A percentile compares a stretch with the other conserved stretches of the same genome.
Conservation (phyloP, 2,329 filamentous ascomycete genomes). For the Fusarium xylarioides region DNA sequence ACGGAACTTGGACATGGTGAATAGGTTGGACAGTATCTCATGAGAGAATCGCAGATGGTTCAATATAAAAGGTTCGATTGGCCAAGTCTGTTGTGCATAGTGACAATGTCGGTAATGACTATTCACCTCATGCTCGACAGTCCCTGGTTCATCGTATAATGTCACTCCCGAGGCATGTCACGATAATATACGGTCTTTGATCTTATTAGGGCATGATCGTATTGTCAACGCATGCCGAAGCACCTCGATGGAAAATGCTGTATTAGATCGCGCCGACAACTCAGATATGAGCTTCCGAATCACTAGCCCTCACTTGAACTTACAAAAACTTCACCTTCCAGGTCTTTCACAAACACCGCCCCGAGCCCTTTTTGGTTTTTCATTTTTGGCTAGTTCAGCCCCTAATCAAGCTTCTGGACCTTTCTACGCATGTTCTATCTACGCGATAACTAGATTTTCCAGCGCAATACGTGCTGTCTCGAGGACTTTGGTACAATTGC, state of each 20-base stretch:
- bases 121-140: background rate
- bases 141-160: no score
- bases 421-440: background rate
- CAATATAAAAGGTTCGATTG: background rate
- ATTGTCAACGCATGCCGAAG: background rate
- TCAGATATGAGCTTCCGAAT: background rate
- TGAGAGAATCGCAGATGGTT: slow-evolving; percentile 26
- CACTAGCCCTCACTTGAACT: background rate
- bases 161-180: background rate
- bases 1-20: background rate
- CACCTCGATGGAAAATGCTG: background rate
- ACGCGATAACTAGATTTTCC: slow-evolving; percentile 64
- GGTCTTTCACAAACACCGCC: background rate
- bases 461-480: slow-evolving; percentile 63
- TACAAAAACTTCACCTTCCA: background rate
- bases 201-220: background rate
- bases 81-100: background rate
- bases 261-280: background rate
- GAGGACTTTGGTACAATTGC: slow-evolving; percentile 61
- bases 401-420: background rate
- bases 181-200: background rate
- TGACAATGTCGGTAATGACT: background rate
- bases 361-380: background rate
- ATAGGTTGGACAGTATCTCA: slow-evolving; percentile 3
- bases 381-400: background rate